Evolutionary conservation across 1,139 yeast genomes (phyloP).

Genomic region (Saccharomycopsis phalli): DNA sequence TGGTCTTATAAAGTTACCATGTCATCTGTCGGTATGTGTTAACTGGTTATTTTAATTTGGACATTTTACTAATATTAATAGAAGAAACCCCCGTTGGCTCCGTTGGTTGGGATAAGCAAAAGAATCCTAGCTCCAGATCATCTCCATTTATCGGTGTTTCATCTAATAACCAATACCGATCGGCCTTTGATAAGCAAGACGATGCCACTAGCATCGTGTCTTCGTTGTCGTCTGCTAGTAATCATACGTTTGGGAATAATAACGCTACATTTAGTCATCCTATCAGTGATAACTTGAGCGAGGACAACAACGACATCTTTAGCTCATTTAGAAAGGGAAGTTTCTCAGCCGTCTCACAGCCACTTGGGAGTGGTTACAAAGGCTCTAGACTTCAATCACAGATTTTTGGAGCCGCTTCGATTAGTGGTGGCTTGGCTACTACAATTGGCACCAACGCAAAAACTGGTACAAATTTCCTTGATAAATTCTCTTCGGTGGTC

Average conservation of each 20-base stretch:
- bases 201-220: conserved; percentile 42
- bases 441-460: conserved; percentile 27
- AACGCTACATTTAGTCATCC: conserved; percentile 13
- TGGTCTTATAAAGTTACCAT: not conserved
- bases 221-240: conserved; percentile 27
- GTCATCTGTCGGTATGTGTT: not conserved
- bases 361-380: conserved; percentile 20
- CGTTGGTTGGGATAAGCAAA: conserved; percentile 6
- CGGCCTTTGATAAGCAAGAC: conserved; percentile 36
- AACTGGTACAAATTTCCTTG: conserved; percentile 40
- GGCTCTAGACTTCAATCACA: conserved; percentile 26
- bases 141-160: conserved; percentile 18
- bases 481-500: conserved; percentile 65
- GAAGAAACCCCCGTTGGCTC: not conserved
- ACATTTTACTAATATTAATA: not conserved
- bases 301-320: conserved; percentile 39
- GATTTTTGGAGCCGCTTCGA: conserved; percentile 50
- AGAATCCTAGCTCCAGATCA: not conserved
- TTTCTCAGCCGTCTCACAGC: conserved; percentile 38
- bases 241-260: conserved; percentile 19
- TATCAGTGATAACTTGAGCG: conserved; percentile 23
- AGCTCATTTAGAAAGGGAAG: conserved; percentile 39
- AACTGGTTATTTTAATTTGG: not conserved
- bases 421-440: conserved; percentile 43
- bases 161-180: conserved; percentile 26